Evolutionary conservation across 2,329 filamentous ascomycete genomes (phyloP).

Genomic region (Stemphylium vesicarium): DNA sequence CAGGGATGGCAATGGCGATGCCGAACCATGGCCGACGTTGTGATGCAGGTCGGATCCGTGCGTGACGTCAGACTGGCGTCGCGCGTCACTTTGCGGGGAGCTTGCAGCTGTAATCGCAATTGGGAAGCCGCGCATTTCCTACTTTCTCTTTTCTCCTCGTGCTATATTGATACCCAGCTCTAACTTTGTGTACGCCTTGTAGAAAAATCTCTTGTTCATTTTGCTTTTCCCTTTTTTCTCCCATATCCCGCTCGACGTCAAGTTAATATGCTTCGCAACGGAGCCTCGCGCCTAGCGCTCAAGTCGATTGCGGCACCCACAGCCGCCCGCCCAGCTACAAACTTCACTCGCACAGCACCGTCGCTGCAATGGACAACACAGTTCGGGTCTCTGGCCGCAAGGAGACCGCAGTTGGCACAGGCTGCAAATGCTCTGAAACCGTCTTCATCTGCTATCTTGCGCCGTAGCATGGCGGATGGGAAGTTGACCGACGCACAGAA

Average conservation of each 20-base stretch:
- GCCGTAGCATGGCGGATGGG: slow-evolving; percentile 52
- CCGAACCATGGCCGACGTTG: slow-evolving; percentile 13
- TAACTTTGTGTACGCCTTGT: background rate
- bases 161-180: slow-evolving; percentile 12
- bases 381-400: slow-evolving; percentile 49
- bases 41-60: slow-evolving; percentile 3
- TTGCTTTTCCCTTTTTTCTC: background rate
- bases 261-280: slow-evolving; percentile 52
- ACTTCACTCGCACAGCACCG: slow-evolving; percentile 26
- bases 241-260: background rate
- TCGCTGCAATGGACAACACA: slow-evolving; percentile 50
- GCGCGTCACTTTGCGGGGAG: slow-evolving; percentile 15
- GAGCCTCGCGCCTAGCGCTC: slow-evolving; percentile 51
- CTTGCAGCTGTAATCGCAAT: slow-evolving; percentile 4
- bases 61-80: slow-evolving; percentile 15
- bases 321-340: slow-evolving; percentile 38
- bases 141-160: background rate
- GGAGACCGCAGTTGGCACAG: slow-evolving; percentile 38
- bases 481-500: slow-evolving; percentile 55
- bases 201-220: background rate
- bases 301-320: slow-evolving; percentile 44
- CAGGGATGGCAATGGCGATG: slow-evolving; percentile 5
- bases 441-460: slow-evolving; percentile 43
- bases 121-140: background rate
- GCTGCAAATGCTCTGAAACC: slow-evolving; percentile 34